Evolutionary conservation across 2,329 filamentous ascomycete species (phyloP).

Genomic region (Metarhizium sp.): DNA sequence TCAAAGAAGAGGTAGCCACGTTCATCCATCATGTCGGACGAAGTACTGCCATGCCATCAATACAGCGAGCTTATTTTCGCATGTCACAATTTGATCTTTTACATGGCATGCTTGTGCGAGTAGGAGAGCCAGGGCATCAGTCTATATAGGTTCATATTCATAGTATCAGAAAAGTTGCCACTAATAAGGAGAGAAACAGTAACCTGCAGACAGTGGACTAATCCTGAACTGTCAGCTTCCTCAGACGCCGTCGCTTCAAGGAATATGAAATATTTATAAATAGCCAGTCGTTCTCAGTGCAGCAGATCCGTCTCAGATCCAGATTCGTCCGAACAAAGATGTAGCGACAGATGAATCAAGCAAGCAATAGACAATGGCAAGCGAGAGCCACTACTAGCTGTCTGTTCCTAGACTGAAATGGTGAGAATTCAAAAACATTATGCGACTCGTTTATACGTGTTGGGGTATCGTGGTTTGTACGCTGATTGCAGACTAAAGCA

Average conservation of each 20-base stretch:
- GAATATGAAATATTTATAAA: not conserved
- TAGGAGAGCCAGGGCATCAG: not conserved
- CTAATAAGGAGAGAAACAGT: not conserved
- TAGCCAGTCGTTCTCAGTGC: not conserved
- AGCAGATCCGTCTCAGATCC: not conserved
- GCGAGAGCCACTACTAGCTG: not conserved
- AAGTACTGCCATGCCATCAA: not conserved
- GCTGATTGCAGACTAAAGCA: conserved; percentile 1
- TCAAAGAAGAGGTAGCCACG: conserved; percentile 42
- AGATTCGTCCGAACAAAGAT: not conserved
- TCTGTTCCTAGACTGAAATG: not conserved
- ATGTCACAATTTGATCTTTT: not conserved
- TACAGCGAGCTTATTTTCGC: not conserved
- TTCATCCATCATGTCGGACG: not conserved
- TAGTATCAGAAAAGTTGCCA: not conserved
- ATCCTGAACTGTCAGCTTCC: not conserved
- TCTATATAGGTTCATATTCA: not conserved
- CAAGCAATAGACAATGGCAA: not conserved
- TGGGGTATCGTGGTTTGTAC: conserved; percentile 8
- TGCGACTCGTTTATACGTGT: not conserved
- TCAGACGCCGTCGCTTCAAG: conserved; percentile 1
- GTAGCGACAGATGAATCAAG: not conserved
- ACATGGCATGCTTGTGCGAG: not conserved
- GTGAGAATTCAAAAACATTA: not conserved
- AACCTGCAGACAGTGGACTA: not conserved